Conservation (phyloP, 345 rosid species). For the Passiflora organensis region DNA sequence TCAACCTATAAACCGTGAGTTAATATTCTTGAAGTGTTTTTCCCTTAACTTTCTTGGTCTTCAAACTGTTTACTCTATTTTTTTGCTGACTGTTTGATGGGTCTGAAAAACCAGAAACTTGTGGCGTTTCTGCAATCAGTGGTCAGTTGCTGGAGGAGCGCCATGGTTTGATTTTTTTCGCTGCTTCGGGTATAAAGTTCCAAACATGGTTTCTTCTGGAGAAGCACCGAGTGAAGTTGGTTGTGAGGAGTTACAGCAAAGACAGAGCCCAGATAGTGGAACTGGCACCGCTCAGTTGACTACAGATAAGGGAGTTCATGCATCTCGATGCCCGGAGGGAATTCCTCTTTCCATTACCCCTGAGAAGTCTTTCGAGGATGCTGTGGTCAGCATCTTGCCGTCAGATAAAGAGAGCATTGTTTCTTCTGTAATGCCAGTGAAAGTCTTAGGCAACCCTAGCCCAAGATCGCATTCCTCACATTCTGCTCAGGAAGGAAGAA, state of each 20-base stretch:
- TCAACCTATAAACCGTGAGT: no score
- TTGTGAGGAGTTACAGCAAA: slow-evolving; percentile 30
- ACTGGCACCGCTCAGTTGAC: neutral
- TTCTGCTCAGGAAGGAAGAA: slow-evolving; percentile 50
- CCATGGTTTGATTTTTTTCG: slow-evolving; percentile 3
- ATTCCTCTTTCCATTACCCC: slow-evolving; percentile 16
- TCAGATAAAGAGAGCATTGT: slow-evolving; percentile 37
- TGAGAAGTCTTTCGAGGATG: slow-evolving; percentile 21
- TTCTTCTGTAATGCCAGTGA: slow-evolving; percentile 26
- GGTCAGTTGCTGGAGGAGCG: slow-evolving; percentile 4
- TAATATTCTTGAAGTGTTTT: no score
- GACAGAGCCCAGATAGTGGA: slow-evolving; percentile 22
- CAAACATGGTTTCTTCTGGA: slow-evolving; percentile 33
- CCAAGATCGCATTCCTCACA: slow-evolving; percentile 23
- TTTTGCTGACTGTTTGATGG: no score
- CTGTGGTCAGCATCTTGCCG: slow-evolving; percentile 18
- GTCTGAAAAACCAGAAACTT: no score
- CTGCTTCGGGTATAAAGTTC: slow-evolving; percentile 19
- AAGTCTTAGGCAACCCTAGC: slow-evolving; percentile 29
- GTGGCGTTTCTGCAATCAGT: no score
- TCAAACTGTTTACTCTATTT: no score
- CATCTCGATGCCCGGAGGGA: slow-evolving; percentile 27
- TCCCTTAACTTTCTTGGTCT: no score
- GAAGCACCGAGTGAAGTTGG: slow-evolving; percentile 33
- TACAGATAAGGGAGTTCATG: slow-evolving; percentile 9